These are phyloP conservation scores for Candida oleophila DNA, from an alignment of 805 yeast genomes.

Conservation along the genomic window DNA sequence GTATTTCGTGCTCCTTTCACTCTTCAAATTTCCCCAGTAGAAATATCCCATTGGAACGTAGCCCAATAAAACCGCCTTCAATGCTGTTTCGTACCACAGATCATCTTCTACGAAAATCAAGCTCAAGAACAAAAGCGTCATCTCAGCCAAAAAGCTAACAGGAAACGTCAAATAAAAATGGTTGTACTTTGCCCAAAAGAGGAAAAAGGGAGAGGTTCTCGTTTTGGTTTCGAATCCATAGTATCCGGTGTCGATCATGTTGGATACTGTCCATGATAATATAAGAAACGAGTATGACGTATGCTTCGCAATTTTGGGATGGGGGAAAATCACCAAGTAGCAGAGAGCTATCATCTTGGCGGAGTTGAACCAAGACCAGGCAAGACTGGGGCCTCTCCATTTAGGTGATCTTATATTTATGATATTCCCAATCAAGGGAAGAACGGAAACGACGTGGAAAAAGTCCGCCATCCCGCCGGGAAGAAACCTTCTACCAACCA, in stretches of 20 bases:
- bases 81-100: constrained; percentile 22
- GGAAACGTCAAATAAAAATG: constrained; percentile 37
- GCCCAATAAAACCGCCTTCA: constrained; percentile 25
- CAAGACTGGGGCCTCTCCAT: not conserved
- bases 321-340: constrained; percentile 41
- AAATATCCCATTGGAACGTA: constrained; percentile 39
- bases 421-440: constrained; percentile 24
- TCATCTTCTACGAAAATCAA: constrained; percentile 28
- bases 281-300: constrained; percentile 39
- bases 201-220: constrained; percentile 30
- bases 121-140: constrained; percentile 34
- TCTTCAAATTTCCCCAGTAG: constrained; percentile 29
- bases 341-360: constrained; percentile 37
- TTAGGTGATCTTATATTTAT: not conserved
- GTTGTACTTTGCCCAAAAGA: constrained; percentile 37
- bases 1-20: constrained; percentile 19
- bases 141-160: constrained; percentile 29
- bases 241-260: constrained; percentile 33
- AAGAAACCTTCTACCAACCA: constrained; percentile 62
- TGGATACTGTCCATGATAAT: constrained; percentile 32
- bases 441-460: constrained; percentile 41
- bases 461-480: constrained; percentile 76
- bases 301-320: constrained; percentile 42
- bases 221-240: constrained; percentile 37
- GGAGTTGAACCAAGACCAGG: constrained; percentile 29